Conservation (phyloP, 1,284 basidiomycete species). For the Wolfiporia cocos region DNA sequence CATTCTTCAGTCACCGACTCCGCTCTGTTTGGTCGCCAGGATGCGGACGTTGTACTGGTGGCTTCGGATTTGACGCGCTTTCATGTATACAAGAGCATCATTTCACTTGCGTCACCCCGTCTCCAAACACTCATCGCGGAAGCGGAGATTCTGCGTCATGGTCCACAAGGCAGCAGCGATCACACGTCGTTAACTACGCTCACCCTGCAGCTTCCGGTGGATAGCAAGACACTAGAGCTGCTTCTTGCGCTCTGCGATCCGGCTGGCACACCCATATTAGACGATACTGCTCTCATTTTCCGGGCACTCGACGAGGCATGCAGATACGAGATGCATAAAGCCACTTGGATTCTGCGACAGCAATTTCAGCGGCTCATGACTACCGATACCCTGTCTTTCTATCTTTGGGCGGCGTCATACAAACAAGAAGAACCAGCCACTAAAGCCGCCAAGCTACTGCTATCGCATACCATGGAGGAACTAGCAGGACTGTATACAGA, state of each 20-base stretch:
- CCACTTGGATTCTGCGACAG: not conserved
- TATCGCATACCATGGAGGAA: not conserved
- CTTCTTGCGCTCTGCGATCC: not conserved
- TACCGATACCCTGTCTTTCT: not conserved
- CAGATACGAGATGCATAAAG: not conserved
- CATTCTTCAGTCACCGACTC: not conserved
- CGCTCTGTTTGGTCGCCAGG: not conserved
- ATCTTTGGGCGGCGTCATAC: not conserved
- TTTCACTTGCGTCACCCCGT: not conserved
- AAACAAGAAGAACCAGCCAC: not conserved
- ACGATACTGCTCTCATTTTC: not conserved
- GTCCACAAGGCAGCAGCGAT: not conserved
- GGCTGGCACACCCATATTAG: not conserved
- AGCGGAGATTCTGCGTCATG: not conserved
- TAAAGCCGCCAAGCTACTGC: not conserved
- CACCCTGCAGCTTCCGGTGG: not conserved
- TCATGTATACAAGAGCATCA: not conserved
- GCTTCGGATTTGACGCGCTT: not conserved
- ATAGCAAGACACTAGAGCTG: not conserved
- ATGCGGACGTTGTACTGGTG: not conserved
- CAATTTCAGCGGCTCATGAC: not conserved
- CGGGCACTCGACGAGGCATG: not conserved
- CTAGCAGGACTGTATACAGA: not conserved
- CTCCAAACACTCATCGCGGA: not conserved
- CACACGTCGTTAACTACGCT: not conserved